A percentile compares a stretch with the other conserved stretches of the same genome.
Evolutionary conservation across 148 eudicot species (phyloP).

Genomic region (Camellia sinensis): DNA sequence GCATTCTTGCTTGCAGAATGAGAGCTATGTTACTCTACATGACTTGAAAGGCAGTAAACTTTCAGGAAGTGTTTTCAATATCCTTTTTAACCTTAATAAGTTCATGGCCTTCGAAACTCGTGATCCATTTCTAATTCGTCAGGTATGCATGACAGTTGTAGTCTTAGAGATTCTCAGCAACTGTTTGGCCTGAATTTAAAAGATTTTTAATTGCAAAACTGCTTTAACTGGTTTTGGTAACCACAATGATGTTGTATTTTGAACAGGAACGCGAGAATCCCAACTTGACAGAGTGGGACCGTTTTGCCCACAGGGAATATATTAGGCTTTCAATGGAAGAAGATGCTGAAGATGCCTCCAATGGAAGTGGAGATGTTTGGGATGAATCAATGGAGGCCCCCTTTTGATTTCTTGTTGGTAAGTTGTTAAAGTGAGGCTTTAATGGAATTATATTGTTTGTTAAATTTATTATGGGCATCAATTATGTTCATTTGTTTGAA

Average conservation of each 20-base stretch:
- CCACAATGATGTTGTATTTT: slow-evolving; percentile 8
- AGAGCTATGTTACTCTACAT: slow-evolving; percentile 65
- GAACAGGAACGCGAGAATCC: slow-evolving; percentile 96
- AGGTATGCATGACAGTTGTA: slow-evolving; percentile 40
- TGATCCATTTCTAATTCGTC: slow-evolving; percentile 95
- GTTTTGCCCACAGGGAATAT: slow-evolving; percentile 96
- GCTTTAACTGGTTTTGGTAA: background rate
- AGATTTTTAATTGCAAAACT: too few species aligned
- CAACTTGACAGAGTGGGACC: slow-evolving; percentile 93
- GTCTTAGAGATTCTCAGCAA: background rate
- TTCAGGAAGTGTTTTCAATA: slow-evolving; percentile 84
- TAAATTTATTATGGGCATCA: background rate
- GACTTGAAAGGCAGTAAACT: slow-evolving; percentile 86
- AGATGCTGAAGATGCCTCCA: slow-evolving; percentile 96
- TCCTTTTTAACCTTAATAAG: slow-evolving; percentile 92
- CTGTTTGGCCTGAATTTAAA: background rate
- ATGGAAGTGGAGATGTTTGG: slow-evolving; percentile 99
- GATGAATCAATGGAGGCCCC: slow-evolving; percentile 99
- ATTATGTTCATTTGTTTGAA: background rate
- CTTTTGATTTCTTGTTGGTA: slow-evolving; percentile 50
- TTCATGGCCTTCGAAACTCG: slow-evolving; percentile 99
- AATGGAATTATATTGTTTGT: background rate
- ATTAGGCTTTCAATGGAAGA: slow-evolving; percentile 99
- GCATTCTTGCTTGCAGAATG: slow-evolving; percentile 53
- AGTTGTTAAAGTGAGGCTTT: slow-evolving; percentile 1